A percentile compares a stretch with the other conserved stretches of the same genome.
phyloP scores from a whole-genome alignment of 202 grass and related monocot species.

The Eragrostis tef region DNA sequence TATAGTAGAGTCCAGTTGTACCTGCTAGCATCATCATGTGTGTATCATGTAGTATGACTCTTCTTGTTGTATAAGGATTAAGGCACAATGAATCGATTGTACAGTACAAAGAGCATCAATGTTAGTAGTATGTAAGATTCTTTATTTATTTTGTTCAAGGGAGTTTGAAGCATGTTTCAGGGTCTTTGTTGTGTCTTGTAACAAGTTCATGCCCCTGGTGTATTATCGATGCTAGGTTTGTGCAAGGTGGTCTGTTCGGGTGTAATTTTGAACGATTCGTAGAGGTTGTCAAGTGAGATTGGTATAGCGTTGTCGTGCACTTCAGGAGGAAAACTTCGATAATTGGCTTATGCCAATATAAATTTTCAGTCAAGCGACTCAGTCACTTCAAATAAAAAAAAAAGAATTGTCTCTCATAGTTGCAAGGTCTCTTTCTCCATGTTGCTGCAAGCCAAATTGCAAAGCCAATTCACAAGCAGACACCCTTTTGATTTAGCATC shows the following conservation, averaged over 20 bases:
- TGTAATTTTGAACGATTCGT: not conserved
- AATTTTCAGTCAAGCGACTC: not conserved
- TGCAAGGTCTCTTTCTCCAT: not conserved
- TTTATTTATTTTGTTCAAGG: not conserved
- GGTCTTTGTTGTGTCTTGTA: not conserved
- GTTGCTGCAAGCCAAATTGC: not conserved
- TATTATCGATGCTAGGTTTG: not conserved
- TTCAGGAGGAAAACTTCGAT: not conserved
- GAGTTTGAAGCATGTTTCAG: not conserved
- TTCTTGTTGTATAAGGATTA: not conserved
- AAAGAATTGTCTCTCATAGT: not conserved
- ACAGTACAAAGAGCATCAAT: not conserved
- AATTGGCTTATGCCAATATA: not conserved
- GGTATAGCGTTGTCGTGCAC: constrained; percentile 6
- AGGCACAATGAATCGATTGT: not conserved
- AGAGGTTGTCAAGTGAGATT: not conserved
- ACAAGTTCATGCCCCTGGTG: not conserved
- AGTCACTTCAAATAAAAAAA: not conserved
- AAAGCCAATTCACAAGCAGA: not conserved
- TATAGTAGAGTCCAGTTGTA: not conserved
- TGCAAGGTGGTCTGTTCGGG: not conserved
- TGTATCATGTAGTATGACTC: not conserved
- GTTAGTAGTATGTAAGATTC: too few species aligned
- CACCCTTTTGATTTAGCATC: not conserved
- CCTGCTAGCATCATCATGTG: not conserved